phyloP scores from a whole-genome alignment of 441 rosid genomes.

The Pelargonium australe region DNA sequence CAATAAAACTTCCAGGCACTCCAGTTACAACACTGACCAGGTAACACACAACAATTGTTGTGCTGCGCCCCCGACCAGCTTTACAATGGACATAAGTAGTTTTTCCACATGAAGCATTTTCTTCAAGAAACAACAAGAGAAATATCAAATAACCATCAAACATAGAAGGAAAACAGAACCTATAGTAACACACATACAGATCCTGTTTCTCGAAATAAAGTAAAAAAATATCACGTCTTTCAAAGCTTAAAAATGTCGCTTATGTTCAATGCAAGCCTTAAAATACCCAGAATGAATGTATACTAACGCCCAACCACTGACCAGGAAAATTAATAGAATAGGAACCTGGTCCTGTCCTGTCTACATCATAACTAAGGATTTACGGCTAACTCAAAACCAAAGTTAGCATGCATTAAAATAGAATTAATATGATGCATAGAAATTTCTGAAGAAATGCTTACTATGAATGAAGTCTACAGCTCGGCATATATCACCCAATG shows the following conservation, averaged over 20 bases:
- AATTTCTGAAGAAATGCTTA: slow-evolving; percentile 24
- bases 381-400: background rate
- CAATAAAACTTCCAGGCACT: background rate
- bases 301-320: background rate
- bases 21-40: slow-evolving; percentile 42
- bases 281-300: background rate
- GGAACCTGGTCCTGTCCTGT: background rate
- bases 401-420: background rate
- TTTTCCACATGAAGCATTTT: slow-evolving; percentile 41
- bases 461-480: slow-evolving; percentile 86
- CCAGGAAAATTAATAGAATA: background rate
- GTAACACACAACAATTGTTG: slow-evolving; percentile 86
- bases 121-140: slow-evolving; percentile 32
- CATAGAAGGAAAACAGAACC: background rate
- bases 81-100: slow-evolving; percentile 93
- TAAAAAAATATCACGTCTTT: background rate
- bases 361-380: background rate
- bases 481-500: slow-evolving; percentile 57
- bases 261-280: background rate
- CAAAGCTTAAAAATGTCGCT: background rate
- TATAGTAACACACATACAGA: background rate
- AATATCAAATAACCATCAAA: slow-evolving; percentile 8
- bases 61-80: slow-evolving; percentile 97
- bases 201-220: background rate
- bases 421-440: background rate